Conservation (phyloP, 2,329 filamentous ascomycete genomes). For the Karstenula rhodostoma region DNA sequence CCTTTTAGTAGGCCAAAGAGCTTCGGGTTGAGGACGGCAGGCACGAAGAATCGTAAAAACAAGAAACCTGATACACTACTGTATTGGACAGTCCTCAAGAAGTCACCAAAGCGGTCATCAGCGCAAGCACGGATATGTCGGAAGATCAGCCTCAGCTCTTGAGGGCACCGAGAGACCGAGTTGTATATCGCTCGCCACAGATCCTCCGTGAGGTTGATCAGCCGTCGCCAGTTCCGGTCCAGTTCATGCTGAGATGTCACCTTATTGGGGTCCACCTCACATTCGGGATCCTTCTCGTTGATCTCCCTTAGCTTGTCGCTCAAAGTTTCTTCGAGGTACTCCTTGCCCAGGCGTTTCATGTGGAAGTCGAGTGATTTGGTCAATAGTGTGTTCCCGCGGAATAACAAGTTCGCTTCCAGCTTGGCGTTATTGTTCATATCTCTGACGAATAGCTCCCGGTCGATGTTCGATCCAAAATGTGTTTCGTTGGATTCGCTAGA, state of each 20-base stretch:
- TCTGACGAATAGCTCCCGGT: conserved; percentile 75
- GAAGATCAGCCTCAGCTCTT: conserved; percentile 84
- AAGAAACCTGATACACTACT: conserved; percentile 95
- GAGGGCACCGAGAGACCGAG: conserved; percentile 77
- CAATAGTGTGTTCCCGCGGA: conserved; percentile 91
- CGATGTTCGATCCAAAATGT: conserved; percentile 57
- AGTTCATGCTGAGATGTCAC: conserved; percentile 73
- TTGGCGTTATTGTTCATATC: conserved; percentile 82
- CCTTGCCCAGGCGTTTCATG: conserved; percentile 92
- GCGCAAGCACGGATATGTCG: conserved; percentile 92
- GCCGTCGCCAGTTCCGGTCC: conserved; percentile 80
- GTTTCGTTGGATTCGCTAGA: conserved; percentile 72
- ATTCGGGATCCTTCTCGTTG: conserved; percentile 88
- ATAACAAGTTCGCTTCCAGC: conserved; percentile 91
- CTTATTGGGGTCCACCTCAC: conserved; percentile 92
- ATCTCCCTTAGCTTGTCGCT: conserved; percentile 88
- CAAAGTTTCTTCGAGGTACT: conserved; percentile 88
- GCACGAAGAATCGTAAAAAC: conserved; percentile 94
- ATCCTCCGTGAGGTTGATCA: conserved; percentile 79
- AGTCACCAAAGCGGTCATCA: conserved; percentile 93
- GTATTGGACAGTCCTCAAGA: conserved; percentile 86
- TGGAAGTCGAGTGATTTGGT: conserved; percentile 94
- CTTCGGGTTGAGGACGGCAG: conserved; percentile 94
- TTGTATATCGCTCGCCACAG: conserved; percentile 84
- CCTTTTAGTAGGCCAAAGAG: conserved; percentile 84